Percentiles rank a stretch among this genome's conserved stretches.
Conservation (phyloP, 2,329 filamentous ascomycete genomes). For the Aspergillus sp. region DNA sequence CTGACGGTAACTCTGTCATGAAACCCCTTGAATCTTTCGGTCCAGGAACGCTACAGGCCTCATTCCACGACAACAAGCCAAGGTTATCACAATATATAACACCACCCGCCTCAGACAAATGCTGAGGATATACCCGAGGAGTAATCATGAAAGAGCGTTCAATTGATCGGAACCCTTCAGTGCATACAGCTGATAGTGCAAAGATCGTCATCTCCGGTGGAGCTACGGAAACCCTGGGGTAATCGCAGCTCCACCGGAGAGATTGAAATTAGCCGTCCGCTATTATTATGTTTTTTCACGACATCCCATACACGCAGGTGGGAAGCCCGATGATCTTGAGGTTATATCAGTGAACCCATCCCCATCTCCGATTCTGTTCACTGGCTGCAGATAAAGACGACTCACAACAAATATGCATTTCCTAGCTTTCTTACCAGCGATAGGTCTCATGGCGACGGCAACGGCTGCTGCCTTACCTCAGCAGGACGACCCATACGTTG, state of each 20-base stretch:
- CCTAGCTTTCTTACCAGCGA: background rate
- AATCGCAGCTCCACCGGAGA: background rate
- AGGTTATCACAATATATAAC: no score
- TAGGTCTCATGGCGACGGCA: background rate
- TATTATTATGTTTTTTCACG: background rate
- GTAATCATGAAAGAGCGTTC: background rate
- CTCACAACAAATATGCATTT: conserved; percentile 1
- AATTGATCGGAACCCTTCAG: background rate
- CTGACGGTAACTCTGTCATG: no score
- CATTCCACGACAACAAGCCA: no score
- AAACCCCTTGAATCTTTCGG: no score
- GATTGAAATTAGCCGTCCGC: background rate
- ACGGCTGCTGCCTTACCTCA: background rate
- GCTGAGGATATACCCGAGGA: no score
- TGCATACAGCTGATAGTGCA: background rate
- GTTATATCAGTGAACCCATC: background rate
- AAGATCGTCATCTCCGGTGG: background rate
- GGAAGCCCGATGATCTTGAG: background rate
- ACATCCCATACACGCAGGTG: background rate
- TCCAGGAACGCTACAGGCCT: no score
- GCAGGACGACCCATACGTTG: conserved; percentile 3
- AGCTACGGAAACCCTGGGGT: background rate
- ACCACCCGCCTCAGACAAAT: no score
- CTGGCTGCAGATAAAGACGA: background rate
- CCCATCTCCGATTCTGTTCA: background rate